Evolutionary conservation across 2,329 filamentous ascomycete species (phyloP).

Genomic region (Penicillium sp.): DNA sequence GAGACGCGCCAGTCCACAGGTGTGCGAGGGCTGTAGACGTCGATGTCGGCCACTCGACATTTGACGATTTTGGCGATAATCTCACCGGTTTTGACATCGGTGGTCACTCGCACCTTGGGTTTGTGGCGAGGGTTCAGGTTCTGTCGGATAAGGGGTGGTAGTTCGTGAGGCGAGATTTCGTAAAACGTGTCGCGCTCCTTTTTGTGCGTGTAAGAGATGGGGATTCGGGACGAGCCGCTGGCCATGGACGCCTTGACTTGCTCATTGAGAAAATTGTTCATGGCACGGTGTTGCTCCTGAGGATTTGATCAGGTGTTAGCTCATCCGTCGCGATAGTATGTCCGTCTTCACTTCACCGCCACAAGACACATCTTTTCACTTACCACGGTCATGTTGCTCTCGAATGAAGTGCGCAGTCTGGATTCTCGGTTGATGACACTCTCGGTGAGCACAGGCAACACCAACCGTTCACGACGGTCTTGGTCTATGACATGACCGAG

Average conservation of each 20-base stretch:
- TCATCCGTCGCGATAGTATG: too few relatives aligned
- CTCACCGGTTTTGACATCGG: constrained; percentile 64
- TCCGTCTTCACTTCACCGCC: too few relatives aligned
- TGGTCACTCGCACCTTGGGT: constrained; percentile 66
- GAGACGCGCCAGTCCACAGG: constrained; percentile 88
- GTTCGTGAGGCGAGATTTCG: constrained; percentile 58
- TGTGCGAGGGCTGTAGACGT: constrained; percentile 70
- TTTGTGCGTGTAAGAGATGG: constrained; percentile 71
- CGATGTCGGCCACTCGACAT: constrained; percentile 77
- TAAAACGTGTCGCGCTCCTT: constrained; percentile 80
- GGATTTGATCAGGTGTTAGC: not conserved
- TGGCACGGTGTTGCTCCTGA: constrained; percentile 69
- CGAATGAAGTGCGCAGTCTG: constrained; percentile 58
- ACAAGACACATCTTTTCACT: constrained; percentile 22
- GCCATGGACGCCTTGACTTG: constrained; percentile 49
- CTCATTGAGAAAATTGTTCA: constrained; percentile 82
- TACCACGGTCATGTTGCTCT: constrained; percentile 87
- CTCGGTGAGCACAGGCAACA: constrained; percentile 63
- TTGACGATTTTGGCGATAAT: constrained; percentile 84
- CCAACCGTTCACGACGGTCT: constrained; percentile 62
- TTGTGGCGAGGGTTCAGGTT: constrained; percentile 55
- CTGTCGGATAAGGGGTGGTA: constrained; percentile 60
- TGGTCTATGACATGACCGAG: constrained; percentile 74
- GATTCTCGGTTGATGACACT: constrained; percentile 58
- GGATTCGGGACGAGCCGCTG: constrained; percentile 31